phyloP scores from a whole-genome alignment of 2,329 filamentous ascomycete species.

The Trichoderma endophyticum region DNA sequence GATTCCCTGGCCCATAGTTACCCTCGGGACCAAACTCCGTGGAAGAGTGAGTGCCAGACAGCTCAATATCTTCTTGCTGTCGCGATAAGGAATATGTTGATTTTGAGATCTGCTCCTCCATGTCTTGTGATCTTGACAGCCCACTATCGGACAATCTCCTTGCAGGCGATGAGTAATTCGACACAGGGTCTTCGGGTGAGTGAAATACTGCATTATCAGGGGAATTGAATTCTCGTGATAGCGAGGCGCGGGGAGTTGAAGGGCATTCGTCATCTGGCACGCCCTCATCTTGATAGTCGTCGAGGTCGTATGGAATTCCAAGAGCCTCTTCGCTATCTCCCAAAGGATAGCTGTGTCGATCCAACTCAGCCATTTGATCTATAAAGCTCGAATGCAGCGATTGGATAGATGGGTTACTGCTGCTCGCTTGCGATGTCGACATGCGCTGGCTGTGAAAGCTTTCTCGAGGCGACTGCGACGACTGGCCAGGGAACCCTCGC shows the following conservation, averaged over 20 bases:
- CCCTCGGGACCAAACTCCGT: neutral
- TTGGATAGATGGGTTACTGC: conserved; percentile 27
- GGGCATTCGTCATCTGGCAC: conserved; percentile 35
- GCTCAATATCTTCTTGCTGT: neutral
- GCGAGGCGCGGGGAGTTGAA: conserved; percentile 54
- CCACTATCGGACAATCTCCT: neutral
- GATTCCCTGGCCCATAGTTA: neutral
- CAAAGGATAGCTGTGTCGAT: conserved; percentile 30
- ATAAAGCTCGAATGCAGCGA: conserved; percentile 28
- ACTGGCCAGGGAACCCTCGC: neutral
- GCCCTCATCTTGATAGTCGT: conserved; percentile 34
- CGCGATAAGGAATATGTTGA: neutral
- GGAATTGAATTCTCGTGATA: conserved; percentile 38
- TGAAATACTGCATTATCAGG: conserved; percentile 32
- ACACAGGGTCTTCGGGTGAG: conserved; percentile 24
- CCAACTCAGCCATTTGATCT: conserved; percentile 23
- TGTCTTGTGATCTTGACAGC: neutral
- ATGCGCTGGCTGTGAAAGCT: conserved; percentile 5
- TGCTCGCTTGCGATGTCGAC: conserved; percentile 28
- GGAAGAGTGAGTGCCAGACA: neutral
- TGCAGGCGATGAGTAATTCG: conserved; percentile 20
- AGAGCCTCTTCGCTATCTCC: conserved; percentile 55
- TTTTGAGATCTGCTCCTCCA: neutral
- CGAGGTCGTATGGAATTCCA: conserved; percentile 54
- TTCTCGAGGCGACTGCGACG: conserved; percentile 23